These are phyloP conservation scores for Strigomonas culicis DNA, from an alignment of 208 protist genomes.

Conservation along the genomic window DNA sequence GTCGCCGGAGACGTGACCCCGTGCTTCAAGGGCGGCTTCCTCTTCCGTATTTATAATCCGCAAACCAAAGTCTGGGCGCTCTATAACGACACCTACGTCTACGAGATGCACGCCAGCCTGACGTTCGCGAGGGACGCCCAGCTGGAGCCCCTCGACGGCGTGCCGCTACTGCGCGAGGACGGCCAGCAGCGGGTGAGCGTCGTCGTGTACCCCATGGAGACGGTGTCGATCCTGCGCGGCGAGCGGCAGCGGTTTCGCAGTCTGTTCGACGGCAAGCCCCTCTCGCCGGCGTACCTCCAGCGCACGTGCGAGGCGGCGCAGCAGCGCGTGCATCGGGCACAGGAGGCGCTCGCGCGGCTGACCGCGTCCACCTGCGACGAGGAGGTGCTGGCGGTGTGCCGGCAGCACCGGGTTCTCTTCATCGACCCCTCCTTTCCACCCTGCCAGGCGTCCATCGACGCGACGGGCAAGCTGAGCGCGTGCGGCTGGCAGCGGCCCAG, in stretches of 20 bases:
- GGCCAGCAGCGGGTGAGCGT: conserved; percentile 21
- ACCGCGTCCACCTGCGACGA: conserved; percentile 8
- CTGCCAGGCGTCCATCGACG: conserved; percentile 30
- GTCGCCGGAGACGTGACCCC: conserved; percentile 21
- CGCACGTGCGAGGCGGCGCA: conserved; percentile 21
- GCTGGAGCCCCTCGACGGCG: conserved; percentile 16
- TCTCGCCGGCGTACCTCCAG: conserved; percentile 28
- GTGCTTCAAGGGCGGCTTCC: conserved; percentile 43
- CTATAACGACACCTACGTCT: conserved; percentile 72
- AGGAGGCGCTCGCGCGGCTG: conserved; percentile 13
- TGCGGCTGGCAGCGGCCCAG: conserved; percentile 36
- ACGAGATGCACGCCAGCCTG: conserved; percentile 57
- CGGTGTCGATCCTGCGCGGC: conserved; percentile 36
- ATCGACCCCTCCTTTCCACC: conserved; percentile 30
- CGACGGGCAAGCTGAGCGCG: conserved; percentile 22
- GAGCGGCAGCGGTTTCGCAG: conserved; percentile 27
- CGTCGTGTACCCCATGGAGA: conserved; percentile 58
- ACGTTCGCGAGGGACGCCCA: conserved; percentile 38
- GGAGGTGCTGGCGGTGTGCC: conserved; percentile 22
- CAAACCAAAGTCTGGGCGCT: conserved; percentile 41
- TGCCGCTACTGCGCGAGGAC: conserved; percentile 17
- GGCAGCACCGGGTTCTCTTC: conserved; percentile 36
- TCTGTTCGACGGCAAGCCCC: conserved; percentile 21
- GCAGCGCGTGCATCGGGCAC: conserved; percentile 27
- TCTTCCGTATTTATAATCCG: conserved; percentile 46